A percentile compares a stretch with the other conserved stretches of the same genome.
These are phyloP conservation scores for Volvox africanus DNA, from an alignment of 139 green algal genomes.

Conservation along the genomic window DNA sequence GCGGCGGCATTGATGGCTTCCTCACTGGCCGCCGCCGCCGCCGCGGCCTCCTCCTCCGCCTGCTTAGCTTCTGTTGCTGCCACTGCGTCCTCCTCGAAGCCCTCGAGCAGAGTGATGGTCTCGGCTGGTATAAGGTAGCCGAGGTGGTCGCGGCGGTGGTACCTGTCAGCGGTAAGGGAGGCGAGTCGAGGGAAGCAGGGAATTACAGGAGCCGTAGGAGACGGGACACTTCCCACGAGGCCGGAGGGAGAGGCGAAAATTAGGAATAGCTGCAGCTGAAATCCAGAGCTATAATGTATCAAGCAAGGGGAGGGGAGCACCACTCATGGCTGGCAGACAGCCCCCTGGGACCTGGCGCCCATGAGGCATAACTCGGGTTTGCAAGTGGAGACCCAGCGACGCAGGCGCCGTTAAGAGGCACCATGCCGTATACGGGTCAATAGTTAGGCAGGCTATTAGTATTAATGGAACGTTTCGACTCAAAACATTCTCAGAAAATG, in stretches of 20 bases:
- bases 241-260: not conserved
- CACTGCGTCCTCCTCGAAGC: slow-evolving; percentile 63
- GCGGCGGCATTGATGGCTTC: not conserved
- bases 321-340: no score
- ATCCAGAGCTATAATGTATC: no score
- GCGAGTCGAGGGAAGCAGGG: not conserved
- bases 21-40: not conserved
- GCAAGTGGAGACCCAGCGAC: no score
- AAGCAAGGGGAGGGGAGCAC: no score
- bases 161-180: slow-evolving; percentile 41
- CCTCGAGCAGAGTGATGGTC: slow-evolving; percentile 70
- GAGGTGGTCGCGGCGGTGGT: slow-evolving; percentile 70
- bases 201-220: not conserved
- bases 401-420: no score
- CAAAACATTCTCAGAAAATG: no score
- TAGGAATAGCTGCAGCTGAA: no score
- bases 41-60: not conserved
- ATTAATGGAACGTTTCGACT: no score
- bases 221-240: not conserved
- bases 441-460: no score
- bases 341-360: no score
- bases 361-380: no score
- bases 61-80: not conserved
- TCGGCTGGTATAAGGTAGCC: slow-evolving; percentile 63
- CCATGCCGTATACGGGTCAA: no score